Conservation (phyloP, 2,329 filamentous ascomycete genomes). For the Rugonectria rugulosa region DNA sequence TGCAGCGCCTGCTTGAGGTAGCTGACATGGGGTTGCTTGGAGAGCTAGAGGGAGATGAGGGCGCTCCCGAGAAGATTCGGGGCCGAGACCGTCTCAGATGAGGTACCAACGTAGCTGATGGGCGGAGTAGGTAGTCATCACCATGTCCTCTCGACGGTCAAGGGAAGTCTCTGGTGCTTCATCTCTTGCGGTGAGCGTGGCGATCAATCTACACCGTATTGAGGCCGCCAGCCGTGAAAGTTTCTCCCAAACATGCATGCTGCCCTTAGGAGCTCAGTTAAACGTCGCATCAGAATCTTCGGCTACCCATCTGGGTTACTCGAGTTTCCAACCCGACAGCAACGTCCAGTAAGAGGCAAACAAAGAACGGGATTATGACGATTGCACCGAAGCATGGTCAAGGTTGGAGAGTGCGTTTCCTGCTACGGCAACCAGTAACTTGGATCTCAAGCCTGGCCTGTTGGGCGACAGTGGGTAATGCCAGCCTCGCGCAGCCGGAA, state of each 20-base stretch:
- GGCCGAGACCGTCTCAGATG: too few species aligned
- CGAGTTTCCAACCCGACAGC: conserved; percentile 2
- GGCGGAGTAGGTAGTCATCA: too few species aligned
- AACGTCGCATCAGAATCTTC: conserved; percentile 1
- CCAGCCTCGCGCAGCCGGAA: conserved; percentile 2
- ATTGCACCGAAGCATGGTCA: conserved; percentile 1
- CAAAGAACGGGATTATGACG: conserved; percentile 9
- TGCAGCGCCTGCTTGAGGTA: not conserved
- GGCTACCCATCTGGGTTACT: too few species aligned
- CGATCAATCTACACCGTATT: not conserved
- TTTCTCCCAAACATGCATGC: not conserved
- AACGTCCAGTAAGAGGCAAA: not conserved
- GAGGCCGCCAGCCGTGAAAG: not conserved
- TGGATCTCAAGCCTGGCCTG: not conserved
- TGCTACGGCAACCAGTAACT: conserved; percentile 9
- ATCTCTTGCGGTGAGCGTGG: not conserved
- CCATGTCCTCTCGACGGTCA: too few species aligned
- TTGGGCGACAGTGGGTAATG: not conserved
- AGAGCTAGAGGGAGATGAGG: not conserved
- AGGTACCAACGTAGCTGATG: too few species aligned
- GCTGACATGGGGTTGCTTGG: too few species aligned
- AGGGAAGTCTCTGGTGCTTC: too few species aligned
- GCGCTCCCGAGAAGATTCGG: not conserved
- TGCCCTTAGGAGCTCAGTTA: conserved; percentile 1
- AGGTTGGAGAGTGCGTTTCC: not conserved